Conservation (phyloP, 441 rosid genomes). For the Populus tomentosa region DNA sequence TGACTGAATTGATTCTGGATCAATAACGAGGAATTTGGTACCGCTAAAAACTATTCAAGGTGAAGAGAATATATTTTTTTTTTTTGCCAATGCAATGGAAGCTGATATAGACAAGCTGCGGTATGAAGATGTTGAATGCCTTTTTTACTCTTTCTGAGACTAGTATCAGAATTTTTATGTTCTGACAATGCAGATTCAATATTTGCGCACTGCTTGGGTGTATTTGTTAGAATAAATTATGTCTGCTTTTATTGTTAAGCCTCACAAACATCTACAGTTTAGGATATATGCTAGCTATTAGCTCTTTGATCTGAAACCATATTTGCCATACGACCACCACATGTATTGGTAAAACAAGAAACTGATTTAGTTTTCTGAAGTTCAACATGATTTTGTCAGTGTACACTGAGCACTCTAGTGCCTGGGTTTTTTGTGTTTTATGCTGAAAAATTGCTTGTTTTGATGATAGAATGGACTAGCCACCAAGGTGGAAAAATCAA, state of each 20-base stretch:
- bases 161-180: background rate
- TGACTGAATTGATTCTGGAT: background rate
- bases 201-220: background rate
- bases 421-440: background rate
- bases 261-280: background rate
- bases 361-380: background rate
- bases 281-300: background rate
- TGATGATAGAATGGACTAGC: conserved; percentile 64
- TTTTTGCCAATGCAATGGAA: background rate
- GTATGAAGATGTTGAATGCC: background rate
- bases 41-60: background rate
- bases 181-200: background rate
- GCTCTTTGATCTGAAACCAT: background rate
- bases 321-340: background rate
- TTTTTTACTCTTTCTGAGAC: background rate
- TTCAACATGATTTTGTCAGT: background rate
- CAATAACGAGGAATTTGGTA: background rate
- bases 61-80: background rate
- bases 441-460: background rate
- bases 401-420: background rate
- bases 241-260: background rate
- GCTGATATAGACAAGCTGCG: too few species aligned
- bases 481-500: conserved; percentile 65
- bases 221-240: background rate
- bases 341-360: background rate